A percentile compares a stretch with the other conserved stretches of the same genome.
Conservation (phyloP, 2,329 filamentous ascomycete species). For the Colletotrichum limetticola region DNA sequence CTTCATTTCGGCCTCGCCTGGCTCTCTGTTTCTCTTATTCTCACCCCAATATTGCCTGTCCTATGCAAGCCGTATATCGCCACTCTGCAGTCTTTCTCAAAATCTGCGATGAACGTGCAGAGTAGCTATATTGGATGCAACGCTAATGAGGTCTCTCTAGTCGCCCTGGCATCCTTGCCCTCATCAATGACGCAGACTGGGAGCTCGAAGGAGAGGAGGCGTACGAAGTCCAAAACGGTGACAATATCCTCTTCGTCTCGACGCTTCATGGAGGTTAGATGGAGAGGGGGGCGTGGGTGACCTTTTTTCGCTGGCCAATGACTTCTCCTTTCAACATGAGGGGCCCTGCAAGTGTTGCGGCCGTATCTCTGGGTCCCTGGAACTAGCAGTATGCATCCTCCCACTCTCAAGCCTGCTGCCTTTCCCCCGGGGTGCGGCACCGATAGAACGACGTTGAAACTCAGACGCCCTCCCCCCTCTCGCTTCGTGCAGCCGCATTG, state of each 20-base stretch:
- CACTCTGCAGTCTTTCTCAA: constrained; percentile 3
- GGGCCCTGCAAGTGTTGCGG: constrained; percentile 26
- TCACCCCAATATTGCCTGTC: constrained; percentile 15
- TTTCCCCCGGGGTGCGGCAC: background rate
- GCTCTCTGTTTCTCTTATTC: constrained; percentile 33
- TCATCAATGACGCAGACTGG: constrained; percentile 99
- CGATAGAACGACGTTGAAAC: constrained; percentile 31
- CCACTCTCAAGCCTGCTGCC: background rate
- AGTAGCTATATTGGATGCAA: constrained; percentile 12
- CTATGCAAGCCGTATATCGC: constrained; percentile 19
- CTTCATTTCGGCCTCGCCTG: constrained; percentile 15
- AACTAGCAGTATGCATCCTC: constrained; percentile 25
- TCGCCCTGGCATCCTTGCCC: constrained; percentile 91
- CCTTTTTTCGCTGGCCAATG: constrained; percentile 13
- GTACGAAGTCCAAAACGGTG: constrained; percentile 83
- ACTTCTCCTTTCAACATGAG: background rate
- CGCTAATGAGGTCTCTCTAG: constrained; percentile 56
- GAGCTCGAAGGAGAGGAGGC: constrained; percentile 94
- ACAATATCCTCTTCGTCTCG: constrained; percentile 95
- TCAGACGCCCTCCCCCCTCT: constrained; percentile 24
- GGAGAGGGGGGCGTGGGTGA: constrained; percentile 25
- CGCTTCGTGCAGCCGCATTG: constrained; percentile 15
- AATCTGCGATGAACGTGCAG: constrained; percentile 2
- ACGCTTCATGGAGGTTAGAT: constrained; percentile 90
- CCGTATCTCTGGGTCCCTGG: constrained; percentile 26